phyloP scores from a whole-genome alignment of 768 basidiomycete genomes.

The Agrocybe chaxingu region DNA sequence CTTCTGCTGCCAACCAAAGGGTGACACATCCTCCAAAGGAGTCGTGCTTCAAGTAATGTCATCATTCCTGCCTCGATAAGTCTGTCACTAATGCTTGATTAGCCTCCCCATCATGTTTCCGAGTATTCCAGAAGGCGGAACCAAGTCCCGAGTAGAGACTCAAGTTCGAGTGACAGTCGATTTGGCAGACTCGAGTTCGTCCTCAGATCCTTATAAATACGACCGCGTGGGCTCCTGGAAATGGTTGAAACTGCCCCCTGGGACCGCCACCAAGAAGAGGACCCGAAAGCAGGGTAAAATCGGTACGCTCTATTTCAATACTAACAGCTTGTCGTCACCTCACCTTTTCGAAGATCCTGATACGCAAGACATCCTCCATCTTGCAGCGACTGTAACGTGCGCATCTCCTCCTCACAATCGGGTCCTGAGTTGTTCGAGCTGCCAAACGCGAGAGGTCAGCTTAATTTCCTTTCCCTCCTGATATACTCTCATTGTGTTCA shows the following conservation, averaged over 20 bases:
- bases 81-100: conserved; percentile 11
- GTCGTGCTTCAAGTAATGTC: conserved; percentile 64
- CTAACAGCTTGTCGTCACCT: conserved; percentile 1
- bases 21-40: conserved; percentile 74
- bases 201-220: conserved; percentile 60
- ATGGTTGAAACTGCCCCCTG: conserved; percentile 77
- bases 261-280: conserved; percentile 80
- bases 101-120: conserved; percentile 83
- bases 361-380: conserved; percentile 66
- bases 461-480: neutral
- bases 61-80: conserved; percentile 1
- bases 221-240: conserved; percentile 89
- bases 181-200: conserved; percentile 65
- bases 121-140: conserved; percentile 76
- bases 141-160: conserved; percentile 93
- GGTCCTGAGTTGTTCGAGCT: conserved; percentile 84
- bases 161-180: conserved; percentile 86
- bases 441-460: conserved; percentile 80
- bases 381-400: conserved; percentile 74
- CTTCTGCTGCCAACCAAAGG: conserved; percentile 44
- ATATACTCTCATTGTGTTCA: conserved; percentile 26
- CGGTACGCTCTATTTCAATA: conserved; percentile 38
- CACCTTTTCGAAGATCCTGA: conserved; percentile 50
- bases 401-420: conserved; percentile 74
- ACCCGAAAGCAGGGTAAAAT: conserved; percentile 84